Conservation (phyloP, 257 asterid species). For the Fraxinus excelsior region DNA sequence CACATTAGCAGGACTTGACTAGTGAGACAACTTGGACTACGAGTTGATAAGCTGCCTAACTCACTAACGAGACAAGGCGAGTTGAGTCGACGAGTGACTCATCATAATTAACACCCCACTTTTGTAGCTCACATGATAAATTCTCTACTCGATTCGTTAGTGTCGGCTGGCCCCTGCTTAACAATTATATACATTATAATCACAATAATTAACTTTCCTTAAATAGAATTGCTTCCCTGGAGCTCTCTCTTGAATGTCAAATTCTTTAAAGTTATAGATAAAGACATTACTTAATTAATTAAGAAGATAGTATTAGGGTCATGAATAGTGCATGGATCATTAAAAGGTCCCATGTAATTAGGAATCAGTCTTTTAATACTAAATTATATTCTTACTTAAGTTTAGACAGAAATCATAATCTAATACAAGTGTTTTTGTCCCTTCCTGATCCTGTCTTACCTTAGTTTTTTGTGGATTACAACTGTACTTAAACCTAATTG, state of each 20-base stretch:
- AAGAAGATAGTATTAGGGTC: neutral
- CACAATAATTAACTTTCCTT: slow-evolving; percentile 22
- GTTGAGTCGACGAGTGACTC: no score
- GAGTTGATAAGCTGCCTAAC: no score
- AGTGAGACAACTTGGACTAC: no score
- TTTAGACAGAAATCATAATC: slow-evolving; percentile 42
- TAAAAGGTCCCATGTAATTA: slow-evolving; percentile 39
- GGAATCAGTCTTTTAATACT: slow-evolving; percentile 47
- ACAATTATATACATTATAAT: slow-evolving; percentile 9
- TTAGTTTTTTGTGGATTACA: slow-evolving; percentile 40
- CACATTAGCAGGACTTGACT: no score
- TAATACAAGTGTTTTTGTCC: slow-evolving; percentile 45
- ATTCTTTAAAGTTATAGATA: slow-evolving; percentile 20
- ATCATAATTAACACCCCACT: no score
- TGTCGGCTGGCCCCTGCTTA: no score
- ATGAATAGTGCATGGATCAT: slow-evolving; percentile 25
- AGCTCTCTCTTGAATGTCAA: slow-evolving; percentile 33
- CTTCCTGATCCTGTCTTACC: slow-evolving; percentile 41
- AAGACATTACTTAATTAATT: slow-evolving; percentile 14
- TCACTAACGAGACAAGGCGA: no score
- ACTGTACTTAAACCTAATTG: slow-evolving; percentile 50
- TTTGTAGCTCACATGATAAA: no score
- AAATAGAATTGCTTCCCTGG: slow-evolving; percentile 25
- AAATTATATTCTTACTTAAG: slow-evolving; percentile 32
- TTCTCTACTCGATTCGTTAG: no score